Conservation (phyloP, 148 eudicot species). For the Persicaria tinctoria region DNA sequence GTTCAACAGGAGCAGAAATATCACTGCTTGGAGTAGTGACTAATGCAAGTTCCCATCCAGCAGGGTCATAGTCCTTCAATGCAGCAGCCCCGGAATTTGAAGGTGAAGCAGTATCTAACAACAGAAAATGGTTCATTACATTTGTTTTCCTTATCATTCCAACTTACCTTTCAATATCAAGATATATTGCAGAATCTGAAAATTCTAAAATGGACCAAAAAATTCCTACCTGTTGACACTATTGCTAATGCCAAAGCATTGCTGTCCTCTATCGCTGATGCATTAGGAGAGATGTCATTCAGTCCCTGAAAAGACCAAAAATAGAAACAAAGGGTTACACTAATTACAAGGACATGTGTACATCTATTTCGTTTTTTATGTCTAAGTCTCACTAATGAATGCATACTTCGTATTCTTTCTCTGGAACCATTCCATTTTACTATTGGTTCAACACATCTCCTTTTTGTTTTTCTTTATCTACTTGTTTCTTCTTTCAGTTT, state of each 20-base stretch:
- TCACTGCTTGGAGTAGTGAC: constrained; percentile 80
- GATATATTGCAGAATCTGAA: neutral
- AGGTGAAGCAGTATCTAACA: constrained; percentile 36
- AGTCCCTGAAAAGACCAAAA: constrained; percentile 47
- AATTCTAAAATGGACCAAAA: neutral
- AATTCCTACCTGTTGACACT: constrained; percentile 55
- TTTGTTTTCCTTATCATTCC: neutral
- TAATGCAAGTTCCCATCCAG: constrained; percentile 98
- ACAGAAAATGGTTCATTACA: neutral
- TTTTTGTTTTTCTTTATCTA: neutral
- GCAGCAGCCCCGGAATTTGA: constrained; percentile 36
- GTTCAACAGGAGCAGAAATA: constrained; percentile 60
- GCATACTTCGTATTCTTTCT: neutral
- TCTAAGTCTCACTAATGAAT: neutral
- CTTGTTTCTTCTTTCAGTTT: constrained; percentile 3
- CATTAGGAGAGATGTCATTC: constrained; percentile 45
- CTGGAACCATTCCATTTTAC: neutral
- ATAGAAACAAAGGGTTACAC: neutral
- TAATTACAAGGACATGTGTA: neutral
- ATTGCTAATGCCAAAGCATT: constrained; percentile 94
- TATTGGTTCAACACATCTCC: neutral
- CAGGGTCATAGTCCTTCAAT: constrained; percentile 66
- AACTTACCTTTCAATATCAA: neutral
- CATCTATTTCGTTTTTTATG: neutral
- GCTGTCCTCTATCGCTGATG: constrained; percentile 79